Percentiles rank a stretch among this genome's conserved stretches.
These are phyloP conservation scores for Sanghuangporus sanghuang DNA, from an alignment of 1,284 basidiomycete species.

Conservation along the genomic window DNA sequence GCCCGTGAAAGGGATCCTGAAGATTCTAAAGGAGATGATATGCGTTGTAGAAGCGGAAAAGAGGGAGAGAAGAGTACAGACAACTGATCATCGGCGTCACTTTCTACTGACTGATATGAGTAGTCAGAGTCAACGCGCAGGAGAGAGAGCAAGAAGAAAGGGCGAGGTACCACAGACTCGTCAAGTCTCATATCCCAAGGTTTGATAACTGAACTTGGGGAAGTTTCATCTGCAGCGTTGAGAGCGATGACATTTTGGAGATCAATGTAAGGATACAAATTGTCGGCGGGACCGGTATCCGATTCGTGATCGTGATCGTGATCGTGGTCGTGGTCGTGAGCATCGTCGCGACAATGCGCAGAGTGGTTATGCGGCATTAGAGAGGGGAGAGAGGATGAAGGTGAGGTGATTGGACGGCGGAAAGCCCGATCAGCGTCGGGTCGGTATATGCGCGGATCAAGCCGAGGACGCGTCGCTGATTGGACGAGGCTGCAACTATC, in stretches of 20 bases:
- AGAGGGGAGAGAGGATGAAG: background rate
- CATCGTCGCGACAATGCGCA: constrained; percentile 19
- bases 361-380: constrained; percentile 23
- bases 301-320: constrained; percentile 36
- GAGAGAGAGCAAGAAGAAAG: background rate
- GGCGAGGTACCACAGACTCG: constrained; percentile 49
- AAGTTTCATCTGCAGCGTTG: constrained; percentile 43
- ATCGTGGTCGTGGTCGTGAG: constrained; percentile 49
- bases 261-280: constrained; percentile 65
- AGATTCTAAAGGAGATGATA: constrained; percentile 43
- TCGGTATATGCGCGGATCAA: background rate
- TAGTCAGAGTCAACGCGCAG: constrained; percentile 6
- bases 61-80: constrained; percentile 29
- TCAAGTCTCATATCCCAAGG: constrained; percentile 69
- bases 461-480: background rate
- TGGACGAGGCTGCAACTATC: background rate
- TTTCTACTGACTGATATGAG: constrained; percentile 58
- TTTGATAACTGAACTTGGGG: constrained; percentile 53
- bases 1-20: constrained; percentile 77
- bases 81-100: constrained; percentile 82
- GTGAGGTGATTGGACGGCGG: constrained; percentile 1
- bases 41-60: constrained; percentile 9
- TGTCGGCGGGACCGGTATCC: constrained; percentile 59
- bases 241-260: constrained; percentile 66
- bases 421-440: background rate